Evolutionary conservation across 2,329 filamentous ascomycete species (phyloP), one percentile per base, ranked within the genome.

Genomic region (Chrysosporium queenslandicum): DNA sequence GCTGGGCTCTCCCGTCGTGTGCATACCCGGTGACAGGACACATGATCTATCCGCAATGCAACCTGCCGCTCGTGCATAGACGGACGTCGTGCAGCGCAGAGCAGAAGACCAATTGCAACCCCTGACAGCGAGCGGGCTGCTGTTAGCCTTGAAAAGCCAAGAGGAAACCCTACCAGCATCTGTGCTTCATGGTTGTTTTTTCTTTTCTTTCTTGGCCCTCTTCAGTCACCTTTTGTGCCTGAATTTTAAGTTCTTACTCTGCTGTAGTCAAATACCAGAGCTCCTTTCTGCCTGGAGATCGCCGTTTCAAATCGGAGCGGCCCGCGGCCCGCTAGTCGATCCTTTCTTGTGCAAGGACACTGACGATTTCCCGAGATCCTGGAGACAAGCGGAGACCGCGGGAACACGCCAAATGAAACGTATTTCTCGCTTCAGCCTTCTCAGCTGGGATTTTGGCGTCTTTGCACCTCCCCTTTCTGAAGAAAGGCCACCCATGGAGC

Each of bases 41-140:
- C 54, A 56, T 56, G 54, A 56, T 46, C 51, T 40, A 11, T 30
- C 42, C 30, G 48, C 46, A 47, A 56, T 56, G 54, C 54, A 54
- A 52, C 43, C 47, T 50, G 47, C 52, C 54, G 54, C 54, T 37
- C 30, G 16, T 56, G 54, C 54, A 54, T 52, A 36, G 18, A 9
- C 27, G 18, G 29, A 39, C 49, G 30, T 51, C 40, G 29, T 39
- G 18, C 49, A 36, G 49, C 20, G 9, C 49, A 36, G 23, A 11
- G 34, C 16, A 20, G n/a, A 23, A 25, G 32, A 21, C 39, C 47
- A 50, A 42, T 42, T 32, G 37, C 1, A 18, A 23, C 25, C 37
- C 36, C n/a, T 27, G 45, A 9, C 27, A 27, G 18, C 29, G 14
- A 25, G 20, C 29, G 2, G 43, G 11, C 42, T 20, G 25, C 16